These are phyloP conservation scores for Buxus sempervirens DNA, from an alignment of 164 flowering plant species.

Conservation along the genomic window DNA sequence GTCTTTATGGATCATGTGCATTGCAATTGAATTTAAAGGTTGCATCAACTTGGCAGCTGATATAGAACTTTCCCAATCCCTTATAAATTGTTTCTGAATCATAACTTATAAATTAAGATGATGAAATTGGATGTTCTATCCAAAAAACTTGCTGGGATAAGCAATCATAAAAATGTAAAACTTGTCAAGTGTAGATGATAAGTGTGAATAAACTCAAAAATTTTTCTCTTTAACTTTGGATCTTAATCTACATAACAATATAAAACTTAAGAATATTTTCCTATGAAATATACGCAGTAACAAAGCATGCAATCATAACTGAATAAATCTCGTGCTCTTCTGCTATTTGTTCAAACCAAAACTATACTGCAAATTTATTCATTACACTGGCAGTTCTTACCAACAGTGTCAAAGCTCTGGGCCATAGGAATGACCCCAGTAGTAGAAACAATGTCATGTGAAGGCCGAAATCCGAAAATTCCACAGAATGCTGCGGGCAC, in stretches of 20 bases:
- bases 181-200: no score
- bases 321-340: not conserved
- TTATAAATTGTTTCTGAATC: no score
- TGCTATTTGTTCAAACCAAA: not conserved
- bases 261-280: not conserved
- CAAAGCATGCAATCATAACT: not conserved
- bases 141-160: no score
- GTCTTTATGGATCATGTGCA: no score
- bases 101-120: no score
- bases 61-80: no score
- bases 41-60: not conserved
- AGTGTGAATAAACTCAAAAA: no score
- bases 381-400: constrained; percentile 32
- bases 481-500: constrained; percentile 92
- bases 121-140: no score
- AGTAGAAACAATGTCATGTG: constrained; percentile 69
- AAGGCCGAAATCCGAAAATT: constrained; percentile 85
- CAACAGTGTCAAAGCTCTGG: constrained; percentile 92
- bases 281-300: not conserved
- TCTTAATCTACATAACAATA: not conserved
- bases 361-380: not conserved
- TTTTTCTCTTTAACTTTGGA: not conserved
- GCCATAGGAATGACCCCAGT: constrained; percentile 84
- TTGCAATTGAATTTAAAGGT: no score
- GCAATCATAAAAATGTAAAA: no score